A percentile compares a stretch with the other conserved stretches of the same genome.
phyloP scores from a whole-genome alignment of 2,329 filamentous ascomycete genomes.

The Lasiodiplodia sp. region DNA sequence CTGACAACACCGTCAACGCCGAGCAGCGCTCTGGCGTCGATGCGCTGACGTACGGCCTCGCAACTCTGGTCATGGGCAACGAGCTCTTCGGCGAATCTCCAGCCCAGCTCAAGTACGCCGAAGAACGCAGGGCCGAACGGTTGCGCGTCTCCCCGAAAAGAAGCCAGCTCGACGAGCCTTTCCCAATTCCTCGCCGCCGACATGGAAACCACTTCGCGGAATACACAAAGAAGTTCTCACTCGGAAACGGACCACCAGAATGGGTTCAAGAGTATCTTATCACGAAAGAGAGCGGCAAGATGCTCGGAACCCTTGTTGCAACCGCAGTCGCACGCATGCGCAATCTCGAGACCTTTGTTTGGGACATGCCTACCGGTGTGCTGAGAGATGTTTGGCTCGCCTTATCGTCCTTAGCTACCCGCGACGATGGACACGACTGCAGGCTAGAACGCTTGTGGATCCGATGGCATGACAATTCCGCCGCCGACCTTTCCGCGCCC shows the following conservation, averaged over 20 bases:
- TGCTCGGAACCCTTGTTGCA: constrained; percentile 84
- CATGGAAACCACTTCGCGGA: constrained; percentile 78
- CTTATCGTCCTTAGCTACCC: constrained; percentile 72
- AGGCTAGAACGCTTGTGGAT: constrained; percentile 79
- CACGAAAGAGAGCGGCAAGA: constrained; percentile 83
- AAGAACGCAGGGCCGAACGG: constrained; percentile 17
- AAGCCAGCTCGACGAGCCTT: constrained; percentile 36
- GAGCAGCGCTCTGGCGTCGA: constrained; percentile 78
- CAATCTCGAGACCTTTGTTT: constrained; percentile 81
- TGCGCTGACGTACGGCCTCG: constrained; percentile 81
- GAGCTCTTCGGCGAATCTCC: constrained; percentile 64
- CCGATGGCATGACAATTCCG: constrained; percentile 80
- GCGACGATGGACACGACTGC: constrained; percentile 65
- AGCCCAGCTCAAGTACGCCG: constrained; percentile 41
- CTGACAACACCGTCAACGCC: constrained; percentile 69
- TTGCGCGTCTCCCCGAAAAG: constrained; percentile 4
- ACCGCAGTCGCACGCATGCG: constrained; percentile 82
- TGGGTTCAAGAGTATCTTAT: constrained; percentile 86
- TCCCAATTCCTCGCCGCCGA: constrained; percentile 52
- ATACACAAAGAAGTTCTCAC: constrained; percentile 81
- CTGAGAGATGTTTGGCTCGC: constrained; percentile 82
- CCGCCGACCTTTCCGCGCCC: constrained; percentile 49
- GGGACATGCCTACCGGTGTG: constrained; percentile 90
- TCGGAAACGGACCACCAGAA: constrained; percentile 79
- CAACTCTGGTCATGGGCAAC: constrained; percentile 78